Percentiles rank a stretch among this genome's conserved stretches.
phyloP scores from a whole-genome alignment of 352 stramenopile species.

The Phytophthora foliorum region DNA sequence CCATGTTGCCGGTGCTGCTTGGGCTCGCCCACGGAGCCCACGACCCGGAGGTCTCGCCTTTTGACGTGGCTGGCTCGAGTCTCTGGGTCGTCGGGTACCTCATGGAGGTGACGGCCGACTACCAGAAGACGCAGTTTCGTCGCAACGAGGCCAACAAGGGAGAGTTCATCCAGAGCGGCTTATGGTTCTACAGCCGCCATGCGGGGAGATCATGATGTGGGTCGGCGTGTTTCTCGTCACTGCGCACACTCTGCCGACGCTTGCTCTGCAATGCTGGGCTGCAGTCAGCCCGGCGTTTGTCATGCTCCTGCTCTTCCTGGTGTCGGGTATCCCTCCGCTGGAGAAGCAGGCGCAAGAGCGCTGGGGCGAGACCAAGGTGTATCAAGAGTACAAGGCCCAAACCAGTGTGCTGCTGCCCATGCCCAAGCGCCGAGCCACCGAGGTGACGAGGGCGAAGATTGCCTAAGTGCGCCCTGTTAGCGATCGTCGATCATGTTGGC shows the following conservation, averaged over 20 bases:
- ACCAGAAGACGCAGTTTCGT: conserved; percentile 87
- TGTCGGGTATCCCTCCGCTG: conserved; percentile 82
- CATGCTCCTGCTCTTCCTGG: conserved; percentile 69
- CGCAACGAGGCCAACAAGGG: conserved; percentile 67
- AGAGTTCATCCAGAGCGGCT: conserved; percentile 82
- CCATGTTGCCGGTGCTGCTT: conserved; percentile 72
- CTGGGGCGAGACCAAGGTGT: conserved; percentile 70
- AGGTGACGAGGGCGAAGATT: conserved; percentile 3
- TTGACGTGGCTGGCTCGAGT: conserved; percentile 53
- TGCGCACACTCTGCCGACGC: conserved; percentile 53
- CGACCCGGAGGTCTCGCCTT: conserved; percentile 24
- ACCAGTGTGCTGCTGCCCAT: conserved; percentile 72
- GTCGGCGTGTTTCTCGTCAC: conserved; percentile 64
- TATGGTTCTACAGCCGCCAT: conserved; percentile 93
- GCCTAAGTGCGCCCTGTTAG: background rate
- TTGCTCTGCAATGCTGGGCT: conserved; percentile 45
- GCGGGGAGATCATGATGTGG: conserved; percentile 94
- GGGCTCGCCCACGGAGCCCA: conserved; percentile 46
- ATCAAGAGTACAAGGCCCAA: conserved; percentile 82
- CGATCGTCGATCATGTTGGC: no score
- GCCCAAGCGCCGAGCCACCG: conserved; percentile 25
- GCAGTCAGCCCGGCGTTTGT: conserved; percentile 77
- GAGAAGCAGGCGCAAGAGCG: conserved; percentile 80
- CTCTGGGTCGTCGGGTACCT: conserved; percentile 79
- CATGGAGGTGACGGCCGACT: conserved; percentile 81